Evolutionary conservation across 2,329 filamentous ascomycete genomes (phyloP).

Genomic region (Ilyonectria destructans): DNA sequence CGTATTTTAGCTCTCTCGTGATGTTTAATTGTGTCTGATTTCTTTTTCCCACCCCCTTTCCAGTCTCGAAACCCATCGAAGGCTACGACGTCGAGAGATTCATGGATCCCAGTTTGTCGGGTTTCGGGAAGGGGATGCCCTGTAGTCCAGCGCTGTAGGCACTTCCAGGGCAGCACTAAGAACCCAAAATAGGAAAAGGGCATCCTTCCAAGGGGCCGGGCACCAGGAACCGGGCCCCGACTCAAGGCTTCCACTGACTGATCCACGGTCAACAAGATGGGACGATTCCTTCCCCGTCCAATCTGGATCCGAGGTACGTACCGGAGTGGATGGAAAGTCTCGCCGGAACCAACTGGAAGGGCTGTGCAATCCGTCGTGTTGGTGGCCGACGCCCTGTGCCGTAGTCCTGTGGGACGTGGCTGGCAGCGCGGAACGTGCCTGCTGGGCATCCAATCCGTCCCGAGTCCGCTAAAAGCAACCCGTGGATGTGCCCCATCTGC

Average conservation of each 20-base stretch:
- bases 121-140: background rate
- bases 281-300: constrained; percentile 19
- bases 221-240: background rate
- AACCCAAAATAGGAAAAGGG: background rate
- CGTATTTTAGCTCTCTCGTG: background rate
- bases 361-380: constrained; percentile 8
- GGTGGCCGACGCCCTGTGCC: constrained; percentile 7
- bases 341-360: background rate
- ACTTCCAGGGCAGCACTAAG: background rate
- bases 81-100: background rate
- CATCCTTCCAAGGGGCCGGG: background rate
- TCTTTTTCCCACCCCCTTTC: background rate
- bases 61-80: background rate
- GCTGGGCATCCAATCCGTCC: background rate
- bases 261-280: constrained; percentile 18
- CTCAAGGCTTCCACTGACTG: constrained; percentile 5
- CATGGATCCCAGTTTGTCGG: constrained; percentile 2
- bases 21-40: constrained; percentile 1
- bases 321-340: constrained; percentile 18
- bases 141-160: background rate
- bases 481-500: background rate
- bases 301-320: constrained; percentile 25
- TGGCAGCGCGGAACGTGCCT: background rate
- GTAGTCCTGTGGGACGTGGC: constrained; percentile 12
- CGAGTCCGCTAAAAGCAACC: background rate